Percentiles rank a stretch among this genome's conserved stretches.
phyloP scores from a whole-genome alignment of 768 basidiomycete genomes.

The Kondoa malvinella region DNA sequence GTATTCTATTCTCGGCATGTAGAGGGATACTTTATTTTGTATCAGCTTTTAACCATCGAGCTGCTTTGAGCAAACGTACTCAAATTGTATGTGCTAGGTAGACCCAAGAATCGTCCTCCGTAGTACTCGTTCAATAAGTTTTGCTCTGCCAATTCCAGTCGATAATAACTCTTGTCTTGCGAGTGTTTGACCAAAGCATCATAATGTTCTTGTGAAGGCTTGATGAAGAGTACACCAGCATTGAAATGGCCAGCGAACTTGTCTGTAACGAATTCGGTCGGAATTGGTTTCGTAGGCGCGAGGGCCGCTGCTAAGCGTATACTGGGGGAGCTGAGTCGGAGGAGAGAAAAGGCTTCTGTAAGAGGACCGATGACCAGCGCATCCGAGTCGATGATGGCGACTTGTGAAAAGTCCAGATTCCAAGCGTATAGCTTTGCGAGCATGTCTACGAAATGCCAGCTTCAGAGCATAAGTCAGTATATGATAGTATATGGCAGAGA shows the following conservation, averaged over 20 bases:
- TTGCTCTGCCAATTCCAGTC: constrained; percentile 7
- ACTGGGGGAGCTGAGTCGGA: neutral
- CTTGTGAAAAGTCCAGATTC: constrained; percentile 7
- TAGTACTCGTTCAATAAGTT: constrained; percentile 8
- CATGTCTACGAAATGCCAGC: constrained; percentile 5
- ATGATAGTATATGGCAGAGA: too few species aligned
- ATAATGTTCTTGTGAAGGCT: constrained; percentile 1
- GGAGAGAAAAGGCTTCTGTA: constrained; percentile 9
- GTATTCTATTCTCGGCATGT: constrained; percentile 3
- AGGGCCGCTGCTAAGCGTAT: neutral
- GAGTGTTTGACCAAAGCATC: neutral
- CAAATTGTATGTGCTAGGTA: neutral
- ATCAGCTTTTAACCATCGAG: neutral
- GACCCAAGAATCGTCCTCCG: constrained; percentile 2
- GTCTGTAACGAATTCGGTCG: neutral
- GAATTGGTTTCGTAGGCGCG: neutral
- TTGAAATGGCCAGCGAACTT: constrained; percentile 10
- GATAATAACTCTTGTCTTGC: neutral
- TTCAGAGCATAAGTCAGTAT: too few species aligned
- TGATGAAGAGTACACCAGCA: constrained; percentile 9
- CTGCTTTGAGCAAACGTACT: too few species aligned
- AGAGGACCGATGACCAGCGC: neutral
- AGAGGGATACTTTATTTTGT: neutral
- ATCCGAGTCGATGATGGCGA: constrained; percentile 9
- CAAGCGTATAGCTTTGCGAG: constrained; percentile 12